These are phyloP conservation scores for Tirmania nivea DNA, from an alignment of 495 filamentous ascomycete genomes.

Conservation along the genomic window DNA sequence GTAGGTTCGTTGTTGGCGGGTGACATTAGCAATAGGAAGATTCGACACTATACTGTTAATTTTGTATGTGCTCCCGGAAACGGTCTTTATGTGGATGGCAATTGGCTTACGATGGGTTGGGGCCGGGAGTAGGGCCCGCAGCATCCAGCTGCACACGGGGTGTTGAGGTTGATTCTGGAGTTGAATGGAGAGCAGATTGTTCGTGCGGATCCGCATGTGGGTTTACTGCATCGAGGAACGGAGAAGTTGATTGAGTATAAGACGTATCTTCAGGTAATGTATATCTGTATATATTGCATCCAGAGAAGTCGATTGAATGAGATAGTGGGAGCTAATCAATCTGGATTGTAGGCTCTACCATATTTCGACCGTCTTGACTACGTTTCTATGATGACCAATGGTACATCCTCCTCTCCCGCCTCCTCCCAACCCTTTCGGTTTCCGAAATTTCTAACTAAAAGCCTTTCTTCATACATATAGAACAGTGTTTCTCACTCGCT, in stretches of 20 bases:
- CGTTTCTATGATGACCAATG: conserved; percentile 51
- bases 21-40: conserved; percentile 41
- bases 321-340: background rate
- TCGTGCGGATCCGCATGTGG: conserved; percentile 89
- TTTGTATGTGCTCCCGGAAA: conserved; percentile 27
- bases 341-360: conserved; percentile 42
- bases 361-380: conserved; percentile 99
- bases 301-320: background rate
- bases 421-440: background rate
- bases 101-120: background rate
- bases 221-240: conserved; percentile 85
- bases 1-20: background rate
- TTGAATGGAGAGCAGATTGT: conserved; percentile 96
- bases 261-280: conserved; percentile 61
- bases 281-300: background rate
- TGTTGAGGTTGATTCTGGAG: conserved; percentile 92
- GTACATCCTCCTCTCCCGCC: background rate
- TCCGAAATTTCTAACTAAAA: background rate
- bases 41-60: conserved; percentile 98
- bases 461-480: conserved; percentile 61
- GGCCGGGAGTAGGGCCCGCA: conserved; percentile 44
- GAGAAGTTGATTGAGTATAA: conserved; percentile 99
- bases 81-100: background rate
- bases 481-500: conserved; percentile 87
- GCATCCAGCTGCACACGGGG: conserved; percentile 96